phyloP scores from a whole-genome alignment of 108 stramenopile genomes.

The Bacterosira constricta region DNA sequence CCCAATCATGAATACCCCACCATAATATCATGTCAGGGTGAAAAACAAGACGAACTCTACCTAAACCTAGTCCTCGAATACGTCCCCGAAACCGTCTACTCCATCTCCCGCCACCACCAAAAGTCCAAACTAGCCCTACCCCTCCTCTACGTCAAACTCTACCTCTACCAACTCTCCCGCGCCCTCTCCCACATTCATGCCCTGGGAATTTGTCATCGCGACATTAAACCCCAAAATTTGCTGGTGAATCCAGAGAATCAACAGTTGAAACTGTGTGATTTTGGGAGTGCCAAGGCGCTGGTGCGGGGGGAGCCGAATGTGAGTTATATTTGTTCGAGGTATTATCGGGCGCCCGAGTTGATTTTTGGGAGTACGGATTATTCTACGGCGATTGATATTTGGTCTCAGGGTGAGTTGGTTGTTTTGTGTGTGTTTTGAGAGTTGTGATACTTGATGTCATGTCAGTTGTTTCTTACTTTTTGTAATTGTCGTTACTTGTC shows the following conservation, averaged over 20 bases:
- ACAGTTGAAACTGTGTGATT: slow-evolving; percentile 97
- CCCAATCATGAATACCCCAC: no score
- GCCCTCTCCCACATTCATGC: slow-evolving; percentile 97
- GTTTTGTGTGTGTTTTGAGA: background rate
- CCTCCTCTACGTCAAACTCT: slow-evolving; percentile 91
- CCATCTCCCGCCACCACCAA: slow-evolving; percentile 89
- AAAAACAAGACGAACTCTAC: slow-evolving; percentile 93
- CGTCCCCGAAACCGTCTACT: slow-evolving; percentile 98
- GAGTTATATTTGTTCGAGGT: slow-evolving; percentile 96
- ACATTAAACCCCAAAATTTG: slow-evolving; percentile 99
- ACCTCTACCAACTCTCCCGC: slow-evolving; percentile 96
- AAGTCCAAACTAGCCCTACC: slow-evolving; percentile 93
- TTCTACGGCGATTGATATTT: slow-evolving; percentile 95
- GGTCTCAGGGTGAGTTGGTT: slow-evolving; percentile 62
- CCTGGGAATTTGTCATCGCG: slow-evolving; percentile 97
- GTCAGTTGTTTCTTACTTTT: background rate
- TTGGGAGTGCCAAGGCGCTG: slow-evolving; percentile 96
- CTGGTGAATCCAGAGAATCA: slow-evolving; percentile 94
- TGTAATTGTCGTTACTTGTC: background rate
- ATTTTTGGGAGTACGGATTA: slow-evolving; percentile 99
- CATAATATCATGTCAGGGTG: slow-evolving; percentile 59
- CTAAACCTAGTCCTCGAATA: slow-evolving; percentile 98
- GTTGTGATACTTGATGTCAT: background rate
- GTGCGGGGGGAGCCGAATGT: slow-evolving; percentile 97
- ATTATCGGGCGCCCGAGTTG: slow-evolving; percentile 99